Conservation (phyloP, 306 rosid species). For the Cajanus cajan region DNA sequence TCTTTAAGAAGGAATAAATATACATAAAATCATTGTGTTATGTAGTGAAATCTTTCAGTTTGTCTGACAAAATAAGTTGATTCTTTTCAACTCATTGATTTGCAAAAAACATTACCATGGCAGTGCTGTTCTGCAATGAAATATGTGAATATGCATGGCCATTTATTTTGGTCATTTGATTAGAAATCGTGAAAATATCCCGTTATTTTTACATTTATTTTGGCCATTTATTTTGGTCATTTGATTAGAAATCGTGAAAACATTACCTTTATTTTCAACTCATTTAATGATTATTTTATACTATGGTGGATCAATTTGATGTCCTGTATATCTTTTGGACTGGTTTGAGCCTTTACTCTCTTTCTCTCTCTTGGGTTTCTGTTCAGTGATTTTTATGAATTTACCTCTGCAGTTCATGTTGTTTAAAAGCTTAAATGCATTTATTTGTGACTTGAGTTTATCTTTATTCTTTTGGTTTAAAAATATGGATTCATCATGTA, state of each 20-base stretch:
- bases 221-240: too few relatives aligned
- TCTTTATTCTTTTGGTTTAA: too few relatives aligned
- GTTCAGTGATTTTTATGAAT: too few relatives aligned
- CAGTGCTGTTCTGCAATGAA: neutral
- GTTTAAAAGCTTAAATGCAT: too few relatives aligned
- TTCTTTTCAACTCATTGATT: neutral
- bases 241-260: too few relatives aligned
- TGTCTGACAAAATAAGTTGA: too few relatives aligned
- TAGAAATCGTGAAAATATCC: neutral
- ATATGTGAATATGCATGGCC: neutral
- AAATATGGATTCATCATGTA: too few relatives aligned
- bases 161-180: neutral
- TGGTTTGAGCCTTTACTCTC: neutral
- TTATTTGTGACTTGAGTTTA: too few relatives aligned
- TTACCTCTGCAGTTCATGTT: too few relatives aligned
- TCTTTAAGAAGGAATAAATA: neutral
- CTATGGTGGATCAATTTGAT: neutral
- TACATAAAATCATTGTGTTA: neutral
- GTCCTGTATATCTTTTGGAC: neutral
- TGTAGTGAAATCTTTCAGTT: neutral
- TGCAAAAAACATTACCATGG: too few relatives aligned
- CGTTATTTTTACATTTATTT: neutral
- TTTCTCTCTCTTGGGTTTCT: too few relatives aligned
- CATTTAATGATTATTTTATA: neutral
- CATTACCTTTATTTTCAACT: neutral